phyloP scores from a whole-genome alignment of 495 filamentous ascomycete genomes.

The Penicillium goetzii region DNA sequence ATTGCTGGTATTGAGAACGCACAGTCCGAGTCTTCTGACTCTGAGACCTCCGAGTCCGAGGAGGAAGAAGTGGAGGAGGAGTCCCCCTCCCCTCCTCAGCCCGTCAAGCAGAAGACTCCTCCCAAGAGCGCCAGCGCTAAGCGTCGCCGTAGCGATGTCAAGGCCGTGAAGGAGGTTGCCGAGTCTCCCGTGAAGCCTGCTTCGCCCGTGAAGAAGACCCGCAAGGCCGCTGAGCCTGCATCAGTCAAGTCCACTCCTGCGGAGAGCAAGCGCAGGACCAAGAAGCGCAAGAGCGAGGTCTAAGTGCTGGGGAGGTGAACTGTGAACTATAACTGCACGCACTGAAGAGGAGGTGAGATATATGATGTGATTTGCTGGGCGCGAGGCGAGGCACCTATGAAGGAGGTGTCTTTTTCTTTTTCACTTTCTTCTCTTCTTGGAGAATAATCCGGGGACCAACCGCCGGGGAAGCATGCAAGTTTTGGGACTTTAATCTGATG shows the following conservation, averaged over 20 bases:
- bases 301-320: conserved; percentile 21
- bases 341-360: conserved; percentile 4
- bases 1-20: conserved; percentile 53
- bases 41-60: conserved; percentile 39
- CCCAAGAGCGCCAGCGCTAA: conserved; percentile 49
- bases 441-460: not conserved
- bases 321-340: not conserved
- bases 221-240: conserved; percentile 46
- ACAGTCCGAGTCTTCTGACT: conserved; percentile 37
- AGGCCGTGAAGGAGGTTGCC: conserved; percentile 46
- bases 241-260: conserved; percentile 55
- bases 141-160: conserved; percentile 51
- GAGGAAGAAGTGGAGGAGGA: conserved; percentile 46
- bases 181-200: conserved; percentile 39
- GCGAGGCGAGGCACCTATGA: not conserved
- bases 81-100: conserved; percentile 49
- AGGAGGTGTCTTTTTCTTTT: conserved; percentile 12
- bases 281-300: conserved; percentile 70
- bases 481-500: not conserved
- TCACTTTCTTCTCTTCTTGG: conserved; percentile 8
- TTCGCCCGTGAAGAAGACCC: conserved; percentile 45
- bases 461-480: not conserved
- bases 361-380: conserved; percentile 4
- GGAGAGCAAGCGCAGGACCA: conserved; percentile 55
- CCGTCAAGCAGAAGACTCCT: conserved; percentile 59